Conservation (phyloP, 345 rosid species). For the Viola odorata region DNA sequence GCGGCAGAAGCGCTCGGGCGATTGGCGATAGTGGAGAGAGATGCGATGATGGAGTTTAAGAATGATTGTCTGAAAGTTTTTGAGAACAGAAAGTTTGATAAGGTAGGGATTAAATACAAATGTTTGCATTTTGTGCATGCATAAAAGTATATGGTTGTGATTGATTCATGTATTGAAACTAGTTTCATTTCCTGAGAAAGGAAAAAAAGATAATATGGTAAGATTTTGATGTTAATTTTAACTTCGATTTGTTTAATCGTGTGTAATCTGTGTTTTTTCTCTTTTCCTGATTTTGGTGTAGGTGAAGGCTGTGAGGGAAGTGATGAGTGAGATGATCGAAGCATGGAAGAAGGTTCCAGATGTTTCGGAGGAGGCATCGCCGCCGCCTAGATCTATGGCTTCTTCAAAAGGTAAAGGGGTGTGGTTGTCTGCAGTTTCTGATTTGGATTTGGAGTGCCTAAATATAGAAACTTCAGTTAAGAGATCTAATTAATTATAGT, state of each 20-base stretch:
- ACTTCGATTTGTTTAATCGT: neutral
- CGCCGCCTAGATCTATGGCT: conserved; percentile 53
- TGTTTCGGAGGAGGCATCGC: conserved; percentile 67
- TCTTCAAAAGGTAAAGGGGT: conserved; percentile 56
- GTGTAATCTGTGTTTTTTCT: neutral
- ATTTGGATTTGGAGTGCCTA: neutral
- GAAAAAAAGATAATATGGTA: neutral
- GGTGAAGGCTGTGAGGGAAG: conserved; percentile 93
- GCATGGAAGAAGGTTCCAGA: conserved; percentile 94
- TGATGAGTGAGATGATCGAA: conserved; percentile 79
- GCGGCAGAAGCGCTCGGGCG: conserved; percentile 74
- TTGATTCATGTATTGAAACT: no score
- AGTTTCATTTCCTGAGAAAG: neutral
- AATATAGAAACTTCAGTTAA: no score
- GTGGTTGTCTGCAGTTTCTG: neutral
- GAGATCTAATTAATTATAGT: no score
- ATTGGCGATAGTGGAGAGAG: conserved; percentile 70
- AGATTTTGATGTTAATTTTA: conserved; percentile 9
- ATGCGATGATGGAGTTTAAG: conserved; percentile 60
- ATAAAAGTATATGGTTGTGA: no score
- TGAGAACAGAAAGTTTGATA: conserved; percentile 73
- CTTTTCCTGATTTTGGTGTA: conserved; percentile 16
- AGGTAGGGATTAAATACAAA: conserved; percentile 33
- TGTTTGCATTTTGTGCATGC: no score
- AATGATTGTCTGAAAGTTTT: conserved; percentile 55